Evolutionary conservation across 2,329 filamentous ascomycete genomes (phyloP), one percentile per base, ranked within the genome.

Genomic region (Lachnellula cervina): DNA sequence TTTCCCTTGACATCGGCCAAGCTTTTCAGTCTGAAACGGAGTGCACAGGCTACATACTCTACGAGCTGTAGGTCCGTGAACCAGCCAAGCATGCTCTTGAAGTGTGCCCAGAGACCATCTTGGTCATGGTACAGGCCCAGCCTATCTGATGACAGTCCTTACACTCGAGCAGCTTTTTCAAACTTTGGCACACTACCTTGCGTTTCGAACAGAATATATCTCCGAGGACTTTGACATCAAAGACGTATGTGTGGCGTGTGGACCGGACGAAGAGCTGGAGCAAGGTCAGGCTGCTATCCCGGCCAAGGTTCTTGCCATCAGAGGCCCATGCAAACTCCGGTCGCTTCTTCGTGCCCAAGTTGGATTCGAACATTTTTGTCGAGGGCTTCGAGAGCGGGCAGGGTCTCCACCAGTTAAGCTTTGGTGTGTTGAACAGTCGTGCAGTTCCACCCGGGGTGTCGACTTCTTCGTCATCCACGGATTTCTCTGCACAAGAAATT

Each of bases 91-190:
- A 54, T 23, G 57, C 84, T 70, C 0, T 63, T 45, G 57, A 69
- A 81, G 28, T 73, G 76, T 43, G 49, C 62, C 60, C 71, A 80
- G 0, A 85, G 66, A 0, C 80, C 80, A 60, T 83, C 78, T 0
- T 81, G 80, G 60, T 83, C 79, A 57, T 79, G 79, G 2, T 80
- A 77, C 9, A 84, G 70, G 57, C 84, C 80, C 23, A 48, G 14
- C 42, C n/a, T 16, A 17, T 48, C 16, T 48, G 16, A 34, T 48
- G 32, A 14, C 13, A 16, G 45, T 48, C 32, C 13, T 32, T 11
- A 23, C 45, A 28, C 17, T 21, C 45, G 23, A 32, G 23, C 14
- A 35, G 32, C 23, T 48, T 32, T 34, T 25, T 48, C 23, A 35
- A 7, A 35, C n/a, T 32, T 16, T 48, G 45, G n/a, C 23, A 11